Base-by-base conservation (phyloP, 805 yeast genomes). In the Kodamaea hsintzibuensis region DNA sequence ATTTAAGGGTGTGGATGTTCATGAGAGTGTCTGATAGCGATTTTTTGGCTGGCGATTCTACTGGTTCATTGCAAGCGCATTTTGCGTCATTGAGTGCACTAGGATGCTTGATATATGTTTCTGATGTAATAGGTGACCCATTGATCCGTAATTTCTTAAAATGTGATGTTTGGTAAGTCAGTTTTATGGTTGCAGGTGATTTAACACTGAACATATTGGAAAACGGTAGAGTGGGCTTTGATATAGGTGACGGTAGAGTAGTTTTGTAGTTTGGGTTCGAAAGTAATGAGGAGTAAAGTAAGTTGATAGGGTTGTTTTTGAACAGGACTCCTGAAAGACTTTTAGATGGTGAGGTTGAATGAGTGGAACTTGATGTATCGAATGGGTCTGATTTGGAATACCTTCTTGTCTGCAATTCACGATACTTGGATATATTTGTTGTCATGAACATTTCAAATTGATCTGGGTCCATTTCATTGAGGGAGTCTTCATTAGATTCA, bases 141-240 rank as follows among this genome's bases (percentile, higher is more conserved):
- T 68, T 72, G 49, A 76, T 76, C 22, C 80, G 66, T 22, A 76
- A 65, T 53, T 76, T 76, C 54, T 76, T 76, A 60, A 69, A 76
- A 56, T 71, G 78, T 10, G 77, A 69, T 6, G 68, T 62, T 54
- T 68, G 73, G 19, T 69, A 60, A 1, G 74, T 65, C 62, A 62
- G 74, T 48, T 64, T 63, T 12, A 71, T 76, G 10, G 77, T 76
- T 22, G 80, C 71, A 1, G 68, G 56, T 9, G 78, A 72, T 54
- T 75, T 75, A 10, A 62, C 57, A 14, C 60, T 56, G 30, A 57
- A 51, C n/a, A 40, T 40, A 22, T 49, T 56, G 3, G 60, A 52
- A 40, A 64, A 64, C 4, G 66, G 66, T 9, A 53, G 22, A 2
- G 38, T 37, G 5, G 49, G 49, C 12, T 47, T 47, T 2, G 51